Evolutionary conservation across 2,329 filamentous ascomycete genomes (phyloP), one percentile per base, ranked within the genome.

Genomic region (Aspergillus sp.): DNA sequence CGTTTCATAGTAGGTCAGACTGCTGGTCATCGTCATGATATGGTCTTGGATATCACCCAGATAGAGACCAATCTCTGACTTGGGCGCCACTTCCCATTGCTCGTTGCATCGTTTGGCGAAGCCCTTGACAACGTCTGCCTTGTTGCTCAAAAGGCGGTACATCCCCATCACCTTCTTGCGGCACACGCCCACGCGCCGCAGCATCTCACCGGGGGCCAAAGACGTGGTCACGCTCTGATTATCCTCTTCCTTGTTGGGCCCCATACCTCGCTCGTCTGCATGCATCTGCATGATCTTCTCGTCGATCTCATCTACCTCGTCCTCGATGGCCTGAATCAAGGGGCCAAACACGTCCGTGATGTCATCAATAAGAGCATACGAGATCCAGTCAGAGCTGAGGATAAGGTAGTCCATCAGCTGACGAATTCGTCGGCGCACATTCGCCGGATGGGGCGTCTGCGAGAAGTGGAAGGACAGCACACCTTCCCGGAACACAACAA

Each of bases 71-170:
- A 99, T 98, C 74, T 99, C 95, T 36, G 39, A 17, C 39, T 42
- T 17, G 17, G 39, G 39, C 39, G 17, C 39, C 17, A 17, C 39
- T 42, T 19, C 13, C 44, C 93, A 99, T 66, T 96, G 90, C 80
- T 99, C 94, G 72, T 97, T 99, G 80, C 95, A 99, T 13, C 95
- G 86, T 80, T 99, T 99, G 5, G 95, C 95, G 71, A 99, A 99
- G 1, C 95, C 95, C 79, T 98, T 98, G 82, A 99, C 98, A 60
- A 99, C 95, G 75, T 99, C 95, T 53, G 95, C 95, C 79, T 99
- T 99, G 78, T 96, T 98, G 58, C 95, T 95, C 17, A 99, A 81
- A 48, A 99, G 82, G 54, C 95, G 86, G 74, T 97, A 98, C 50
- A 99, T 82, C 38, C 90, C 89, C 93, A 99, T 99, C 65, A 99